Evolutionary conservation across 73 alveolate genomes (phyloP).

Genomic region (Blepharisma japonicum): DNA sequence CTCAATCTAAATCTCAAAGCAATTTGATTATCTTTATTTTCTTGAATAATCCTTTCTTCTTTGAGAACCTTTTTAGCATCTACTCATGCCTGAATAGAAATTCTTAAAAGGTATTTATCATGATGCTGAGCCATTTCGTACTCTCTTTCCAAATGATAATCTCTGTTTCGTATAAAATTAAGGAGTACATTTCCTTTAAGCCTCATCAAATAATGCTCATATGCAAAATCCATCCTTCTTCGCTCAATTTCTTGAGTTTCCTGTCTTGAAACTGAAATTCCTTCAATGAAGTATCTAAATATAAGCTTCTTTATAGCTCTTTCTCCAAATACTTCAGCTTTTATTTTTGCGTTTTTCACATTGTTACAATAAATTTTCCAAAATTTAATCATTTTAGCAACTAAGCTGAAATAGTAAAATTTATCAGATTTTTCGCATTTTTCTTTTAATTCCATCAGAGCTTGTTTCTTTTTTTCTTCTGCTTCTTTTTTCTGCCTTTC

Average conservation of each 20-base stretch:
- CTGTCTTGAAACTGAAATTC: neutral
- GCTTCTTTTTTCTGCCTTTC: constrained; percentile 18
- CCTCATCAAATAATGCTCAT: neutral
- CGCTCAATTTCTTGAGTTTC: neutral
- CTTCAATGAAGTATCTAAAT: neutral
- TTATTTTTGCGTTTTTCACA: neutral
- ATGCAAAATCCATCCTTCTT: neutral
- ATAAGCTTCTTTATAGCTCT: neutral
- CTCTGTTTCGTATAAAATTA: neutral
- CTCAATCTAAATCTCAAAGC: constrained; percentile 5
- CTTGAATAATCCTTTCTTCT: constrained; percentile 1
- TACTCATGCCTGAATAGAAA: neutral
- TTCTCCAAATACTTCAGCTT: constrained; percentile 15
- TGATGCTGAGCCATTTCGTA: neutral
- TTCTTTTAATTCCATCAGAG: neutral
- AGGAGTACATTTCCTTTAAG: neutral
- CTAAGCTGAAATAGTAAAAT: neutral
- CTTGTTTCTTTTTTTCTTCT: constrained; percentile 22
- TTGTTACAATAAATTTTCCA: neutral
- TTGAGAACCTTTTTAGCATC: neutral
- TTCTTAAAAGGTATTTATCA: neutral
- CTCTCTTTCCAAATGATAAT: neutral
- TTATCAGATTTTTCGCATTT: neutral
- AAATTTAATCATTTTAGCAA: neutral
- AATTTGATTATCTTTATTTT: neutral